A percentile compares a stretch with the other conserved stretches of the same genome.
These are phyloP conservation scores for Leccinum subfulvum DNA, from an alignment of 1,284 basidiomycete species.

Conservation along the genomic window DNA sequence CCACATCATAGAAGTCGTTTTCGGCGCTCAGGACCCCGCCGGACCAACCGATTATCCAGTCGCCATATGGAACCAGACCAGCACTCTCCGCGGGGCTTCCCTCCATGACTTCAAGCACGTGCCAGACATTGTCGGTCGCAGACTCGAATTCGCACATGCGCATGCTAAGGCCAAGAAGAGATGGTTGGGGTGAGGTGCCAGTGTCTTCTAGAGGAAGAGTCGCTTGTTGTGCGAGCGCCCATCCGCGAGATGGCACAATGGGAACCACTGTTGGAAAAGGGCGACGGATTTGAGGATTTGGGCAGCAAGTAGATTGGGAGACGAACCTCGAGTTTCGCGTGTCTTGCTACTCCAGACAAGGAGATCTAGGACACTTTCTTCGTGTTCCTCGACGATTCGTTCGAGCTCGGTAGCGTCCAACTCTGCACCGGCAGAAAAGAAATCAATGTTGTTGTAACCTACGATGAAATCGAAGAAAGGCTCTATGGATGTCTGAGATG, in stretches of 20 bases:
- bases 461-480: conserved; percentile 98
- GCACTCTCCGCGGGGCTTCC: conserved; percentile 92
- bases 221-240: conserved; percentile 59
- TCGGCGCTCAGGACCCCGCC: conserved; percentile 91
- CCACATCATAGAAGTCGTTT: conserved; percentile 94
- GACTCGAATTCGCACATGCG: conserved; percentile 86
- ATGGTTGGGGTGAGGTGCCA: conserved; percentile 55
- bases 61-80: conserved; percentile 84
- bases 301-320: background rate
- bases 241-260: conserved; percentile 81
- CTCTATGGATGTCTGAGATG: conserved; percentile 83
- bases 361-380: conserved; percentile 76
- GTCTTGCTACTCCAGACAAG: conserved; percentile 92
- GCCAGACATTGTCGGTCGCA: conserved; percentile 94
- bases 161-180: conserved; percentile 89
- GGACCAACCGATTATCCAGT: conserved; percentile 93
- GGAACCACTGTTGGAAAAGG: conserved; percentile 63
- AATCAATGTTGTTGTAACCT: conserved; percentile 74
- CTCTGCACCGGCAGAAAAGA: conserved; percentile 51
- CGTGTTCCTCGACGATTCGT: conserved; percentile 82
- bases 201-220: conserved; percentile 36
- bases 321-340: conserved; percentile 78
- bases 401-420: conserved; percentile 78
- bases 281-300: conserved; percentile 2
- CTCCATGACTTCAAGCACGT: conserved; percentile 94